Percentiles rank a stretch among this genome's conserved stretches.
Conservation (phyloP, 208 protist species). For the Wallacemonas sp. region DNA sequence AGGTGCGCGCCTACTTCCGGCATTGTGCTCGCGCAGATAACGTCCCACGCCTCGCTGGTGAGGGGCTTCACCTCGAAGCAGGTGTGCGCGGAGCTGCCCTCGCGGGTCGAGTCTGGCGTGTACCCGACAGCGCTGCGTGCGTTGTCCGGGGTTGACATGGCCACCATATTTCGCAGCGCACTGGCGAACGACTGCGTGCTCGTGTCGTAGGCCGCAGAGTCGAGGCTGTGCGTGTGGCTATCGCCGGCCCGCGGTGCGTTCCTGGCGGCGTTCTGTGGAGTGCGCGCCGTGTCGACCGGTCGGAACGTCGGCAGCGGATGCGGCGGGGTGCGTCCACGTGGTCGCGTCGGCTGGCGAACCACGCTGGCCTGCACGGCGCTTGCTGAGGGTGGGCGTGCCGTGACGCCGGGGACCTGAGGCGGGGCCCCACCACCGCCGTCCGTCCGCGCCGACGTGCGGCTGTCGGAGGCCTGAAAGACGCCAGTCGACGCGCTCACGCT, state of each 20-base stretch:
- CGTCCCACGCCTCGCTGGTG: neutral
- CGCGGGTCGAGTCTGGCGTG: neutral
- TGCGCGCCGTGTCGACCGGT: neutral
- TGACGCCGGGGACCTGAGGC: too few relatives aligned
- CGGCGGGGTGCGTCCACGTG: neutral
- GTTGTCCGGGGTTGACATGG: neutral
- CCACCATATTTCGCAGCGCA: neutral
- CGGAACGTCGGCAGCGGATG: neutral
- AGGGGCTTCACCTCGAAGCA: conserved; percentile 1
- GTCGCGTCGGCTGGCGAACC: neutral
- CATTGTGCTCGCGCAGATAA: neutral
- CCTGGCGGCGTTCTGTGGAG: neutral
- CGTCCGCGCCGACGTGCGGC: too few relatives aligned
- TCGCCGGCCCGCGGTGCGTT: neutral
- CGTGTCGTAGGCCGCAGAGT: neutral
- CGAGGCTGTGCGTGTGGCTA: neutral
- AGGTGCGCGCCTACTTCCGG: neutral
- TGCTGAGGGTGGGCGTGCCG: too few relatives aligned
- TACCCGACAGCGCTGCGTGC: neutral
- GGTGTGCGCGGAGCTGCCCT: neutral
- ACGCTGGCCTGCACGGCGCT: too few relatives aligned
- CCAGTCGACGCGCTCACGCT: too few relatives aligned
- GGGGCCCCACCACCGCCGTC: too few relatives aligned
- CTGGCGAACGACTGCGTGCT: neutral
- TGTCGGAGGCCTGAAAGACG: too few relatives aligned